phyloP scores from a whole-genome alignment of 352 stramenopile genomes.

The Phytophthora pinifolia region DNA sequence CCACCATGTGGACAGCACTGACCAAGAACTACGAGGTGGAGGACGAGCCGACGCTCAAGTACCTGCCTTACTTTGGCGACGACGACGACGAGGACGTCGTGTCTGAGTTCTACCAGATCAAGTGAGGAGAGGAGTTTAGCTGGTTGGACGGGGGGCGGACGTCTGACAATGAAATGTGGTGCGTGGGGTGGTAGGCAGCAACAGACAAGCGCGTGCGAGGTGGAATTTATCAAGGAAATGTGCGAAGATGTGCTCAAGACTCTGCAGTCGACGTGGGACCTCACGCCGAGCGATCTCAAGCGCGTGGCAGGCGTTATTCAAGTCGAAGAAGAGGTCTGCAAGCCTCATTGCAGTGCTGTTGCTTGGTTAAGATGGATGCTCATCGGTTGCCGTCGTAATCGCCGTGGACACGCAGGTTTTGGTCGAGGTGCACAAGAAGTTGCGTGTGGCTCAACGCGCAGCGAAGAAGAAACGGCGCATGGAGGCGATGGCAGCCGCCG shows the following conservation, averaged over 20 bases:
- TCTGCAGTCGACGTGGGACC: slow-evolving; percentile 72
- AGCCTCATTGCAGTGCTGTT: neutral
- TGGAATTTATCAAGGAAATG: slow-evolving; percentile 77
- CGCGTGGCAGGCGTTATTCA: slow-evolving; percentile 63
- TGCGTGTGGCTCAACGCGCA: slow-evolving; percentile 35
- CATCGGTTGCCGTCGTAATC: neutral
- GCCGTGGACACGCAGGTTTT: slow-evolving; percentile 37
- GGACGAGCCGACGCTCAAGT: slow-evolving; percentile 82
- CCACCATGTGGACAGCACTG: slow-evolving; percentile 80
- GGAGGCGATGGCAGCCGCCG: slow-evolving; percentile 18
- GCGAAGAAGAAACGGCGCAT: slow-evolving; percentile 44
- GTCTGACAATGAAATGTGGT: neutral
- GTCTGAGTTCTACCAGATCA: slow-evolving; percentile 84
- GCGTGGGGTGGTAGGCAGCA: slow-evolving; percentile 39
- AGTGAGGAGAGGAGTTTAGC: slow-evolving; percentile 36
- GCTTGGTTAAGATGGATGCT: neutral
- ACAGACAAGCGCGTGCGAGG: slow-evolving; percentile 62
- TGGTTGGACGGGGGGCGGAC: neutral
- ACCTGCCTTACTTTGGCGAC: slow-evolving; percentile 70
- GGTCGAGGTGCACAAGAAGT: slow-evolving; percentile 64
- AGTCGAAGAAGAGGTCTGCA: slow-evolving; percentile 50
- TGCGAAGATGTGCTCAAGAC: slow-evolving; percentile 63
- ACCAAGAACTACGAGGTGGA: slow-evolving; percentile 85
- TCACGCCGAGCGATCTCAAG: slow-evolving; percentile 54
- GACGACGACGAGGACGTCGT: slow-evolving; percentile 87